These are phyloP conservation scores for Aegilops longissima DNA, from an alignment of 176 grass and related monocot species.

Conservation along the genomic window DNA sequence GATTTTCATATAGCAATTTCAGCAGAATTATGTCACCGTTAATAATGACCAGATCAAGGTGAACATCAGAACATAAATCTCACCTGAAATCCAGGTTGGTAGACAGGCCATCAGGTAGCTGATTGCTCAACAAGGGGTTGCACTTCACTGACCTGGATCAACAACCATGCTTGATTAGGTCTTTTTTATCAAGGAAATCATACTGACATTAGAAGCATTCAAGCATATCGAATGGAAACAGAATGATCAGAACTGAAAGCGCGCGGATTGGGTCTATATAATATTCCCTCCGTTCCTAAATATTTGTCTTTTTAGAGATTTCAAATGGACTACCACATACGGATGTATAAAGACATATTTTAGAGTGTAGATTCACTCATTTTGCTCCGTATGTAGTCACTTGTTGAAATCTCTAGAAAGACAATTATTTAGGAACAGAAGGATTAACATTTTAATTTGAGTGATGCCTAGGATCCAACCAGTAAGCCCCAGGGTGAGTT, in stretches of 20 bases:
- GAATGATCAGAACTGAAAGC: neutral
- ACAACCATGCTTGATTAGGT: constrained; percentile 3
- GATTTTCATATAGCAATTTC: constrained; percentile 14
- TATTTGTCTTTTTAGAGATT: no score
- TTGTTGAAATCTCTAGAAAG: no score
- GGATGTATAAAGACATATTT: no score
- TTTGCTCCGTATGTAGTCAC: no score
- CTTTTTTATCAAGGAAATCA: neutral
- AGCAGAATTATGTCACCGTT: constrained; percentile 11
- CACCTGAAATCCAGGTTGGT: constrained; percentile 41
- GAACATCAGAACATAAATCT: constrained; percentile 29
- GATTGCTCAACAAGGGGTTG: constrained; percentile 47
- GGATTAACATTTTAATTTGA: no score
- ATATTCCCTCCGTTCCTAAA: neutral
- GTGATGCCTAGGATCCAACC: no score
- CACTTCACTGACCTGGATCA: constrained; percentile 55
- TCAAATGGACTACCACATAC: no score
- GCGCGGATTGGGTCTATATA: neutral
- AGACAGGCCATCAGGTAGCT: constrained; percentile 45
- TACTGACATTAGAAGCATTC: constrained; percentile 1
- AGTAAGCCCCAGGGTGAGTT: no score
- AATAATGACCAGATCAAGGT: neutral
- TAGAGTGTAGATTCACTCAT: no score
- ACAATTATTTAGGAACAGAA: no score
- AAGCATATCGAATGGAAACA: neutral